Conservation (phyloP, 1,139 yeast species). For the Entelexis paramagnoliae region DNA sequence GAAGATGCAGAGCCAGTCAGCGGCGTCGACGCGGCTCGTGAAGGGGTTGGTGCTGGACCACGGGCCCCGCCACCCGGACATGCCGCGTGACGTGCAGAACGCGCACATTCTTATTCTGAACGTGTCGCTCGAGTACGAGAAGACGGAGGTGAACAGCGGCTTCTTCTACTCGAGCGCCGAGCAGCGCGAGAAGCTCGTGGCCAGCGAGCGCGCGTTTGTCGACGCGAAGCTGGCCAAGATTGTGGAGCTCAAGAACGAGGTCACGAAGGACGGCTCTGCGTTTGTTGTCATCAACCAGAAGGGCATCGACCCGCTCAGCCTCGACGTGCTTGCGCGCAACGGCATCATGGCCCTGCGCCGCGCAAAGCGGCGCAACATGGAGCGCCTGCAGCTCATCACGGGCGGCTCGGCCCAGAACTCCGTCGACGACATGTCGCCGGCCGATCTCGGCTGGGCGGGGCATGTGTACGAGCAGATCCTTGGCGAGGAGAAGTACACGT, state of each 20-base stretch:
- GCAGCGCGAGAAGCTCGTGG: conserved; percentile 90
- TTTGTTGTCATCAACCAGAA: conserved; percentile 96
- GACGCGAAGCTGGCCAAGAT: conserved; percentile 89
- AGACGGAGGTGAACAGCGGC: conserved; percentile 95
- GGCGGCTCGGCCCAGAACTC: conserved; percentile 98
- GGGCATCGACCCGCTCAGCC: conserved; percentile 97
- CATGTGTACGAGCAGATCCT: conserved; percentile 82
- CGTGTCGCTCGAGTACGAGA: conserved; percentile 92
- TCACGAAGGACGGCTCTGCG: conserved; percentile 64
- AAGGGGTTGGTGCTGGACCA: conserved; percentile 92
- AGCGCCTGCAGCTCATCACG: conserved; percentile 86
- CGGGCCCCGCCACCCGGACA: conserved; percentile 98
- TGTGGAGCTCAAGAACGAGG: conserved; percentile 83
- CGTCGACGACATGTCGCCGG: conserved; percentile 84
- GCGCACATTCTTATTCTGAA: conserved; percentile 80
- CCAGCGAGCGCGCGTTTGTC: conserved; percentile 86
- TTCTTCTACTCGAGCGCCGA: conserved; percentile 92
- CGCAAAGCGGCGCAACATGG: conserved; percentile 99
- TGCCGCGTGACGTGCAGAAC: conserved; percentile 82
- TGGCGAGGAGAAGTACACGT: conserved; percentile 97
- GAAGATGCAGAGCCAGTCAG: conserved; percentile 92
- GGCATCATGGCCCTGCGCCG: conserved; percentile 90
- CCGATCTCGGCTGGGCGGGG: conserved; percentile 83
- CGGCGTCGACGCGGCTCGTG: conserved; percentile 71
- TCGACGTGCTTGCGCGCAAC: conserved; percentile 87